Base-by-base conservation (phyloP, 2,329 filamentous ascomycete species). In the Claviceps digitariae region DNA sequence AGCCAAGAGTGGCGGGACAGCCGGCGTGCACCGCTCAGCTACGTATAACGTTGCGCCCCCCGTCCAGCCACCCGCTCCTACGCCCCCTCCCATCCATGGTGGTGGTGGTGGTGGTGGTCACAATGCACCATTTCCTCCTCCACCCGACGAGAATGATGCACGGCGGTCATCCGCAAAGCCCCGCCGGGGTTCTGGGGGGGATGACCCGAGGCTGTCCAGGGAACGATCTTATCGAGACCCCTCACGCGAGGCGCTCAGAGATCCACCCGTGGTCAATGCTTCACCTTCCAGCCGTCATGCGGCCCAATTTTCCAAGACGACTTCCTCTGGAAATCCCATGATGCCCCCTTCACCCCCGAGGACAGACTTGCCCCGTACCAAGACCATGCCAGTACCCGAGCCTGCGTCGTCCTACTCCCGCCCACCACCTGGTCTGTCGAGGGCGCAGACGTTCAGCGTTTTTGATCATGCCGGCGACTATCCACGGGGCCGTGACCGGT, bases 401-500 rank as follows among this genome's bases (percentile, higher is more conserved):
- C 38, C 53, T 5, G 17, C 40, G 10, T 58, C 34, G 2, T 58
- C 34, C 2, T 66, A 64, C 51, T 17, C 54, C 29, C 65, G 67
- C 13, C 60, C 64, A 9, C 56, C 62, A 1, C 66, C 67, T 3
- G 56, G 53, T 4, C 58, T 68, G 3, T 41, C 60, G 10, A 62
- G 70, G 41, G 55, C 70, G 2, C 59, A 69, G 49, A 72, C 69
- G 0, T 72, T 62, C 50, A 62, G 61, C 40, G 54, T 41, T 0
- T 63, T 63, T 46, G 56, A 58, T 5, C 63, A 65, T 2, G 23
- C 54, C 2, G 31, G 56, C 1, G 62, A 57, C 1, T 62, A 66
- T 10, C 56, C 61, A 6, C 68, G 69, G 5, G 70, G 70, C 8
- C 70, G 70, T 27, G 61, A 61, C 31, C 69, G 70, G 17, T 69